Conservation (phyloP, 2,329 filamentous ascomycete genomes). For the Incumbomyces delicatus region DNA sequence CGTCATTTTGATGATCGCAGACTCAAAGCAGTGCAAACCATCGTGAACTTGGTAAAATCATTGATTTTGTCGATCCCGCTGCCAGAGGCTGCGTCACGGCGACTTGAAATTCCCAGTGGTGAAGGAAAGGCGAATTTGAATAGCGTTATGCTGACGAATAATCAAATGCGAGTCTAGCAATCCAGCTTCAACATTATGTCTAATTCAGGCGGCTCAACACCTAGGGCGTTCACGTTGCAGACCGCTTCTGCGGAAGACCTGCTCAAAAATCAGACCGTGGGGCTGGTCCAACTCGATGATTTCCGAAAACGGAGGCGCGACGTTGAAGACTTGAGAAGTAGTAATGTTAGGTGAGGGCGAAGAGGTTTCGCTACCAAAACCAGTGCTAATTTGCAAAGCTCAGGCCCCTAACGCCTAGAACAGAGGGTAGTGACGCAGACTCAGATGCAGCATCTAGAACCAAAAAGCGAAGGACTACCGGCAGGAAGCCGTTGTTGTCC, state of each 20-base stretch:
- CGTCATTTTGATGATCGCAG: too few species aligned
- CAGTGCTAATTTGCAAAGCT: slow-evolving; percentile 46
- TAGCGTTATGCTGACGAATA: too few species aligned
- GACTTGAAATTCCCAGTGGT: too few species aligned
- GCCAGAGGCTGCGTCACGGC: too few species aligned
- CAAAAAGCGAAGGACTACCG: slow-evolving; percentile 51
- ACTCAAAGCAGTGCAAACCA: too few species aligned
- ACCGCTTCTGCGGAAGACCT: slow-evolving; percentile 69
- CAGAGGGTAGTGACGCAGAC: slow-evolving; percentile 27
- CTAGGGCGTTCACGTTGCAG: slow-evolving; percentile 58
- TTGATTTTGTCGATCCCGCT: too few species aligned
- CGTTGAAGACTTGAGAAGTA: slow-evolving; percentile 11
- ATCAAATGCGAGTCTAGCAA: too few species aligned
- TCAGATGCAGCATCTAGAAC: slow-evolving; percentile 23
- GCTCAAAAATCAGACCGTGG: slow-evolving; percentile 77
- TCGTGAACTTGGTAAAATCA: too few species aligned
- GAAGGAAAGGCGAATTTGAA: too few species aligned
- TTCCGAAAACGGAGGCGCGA: slow-evolving; percentile 94
- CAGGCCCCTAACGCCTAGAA: slow-evolving; percentile 43
- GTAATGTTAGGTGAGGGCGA: too few species aligned
- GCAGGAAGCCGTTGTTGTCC: slow-evolving; percentile 51
- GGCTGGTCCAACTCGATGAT: slow-evolving; percentile 82
- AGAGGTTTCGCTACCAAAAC: neutral
- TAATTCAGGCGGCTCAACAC: neutral
- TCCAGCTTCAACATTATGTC: neutral